Evolutionary conservation across 352 stramenopile genomes (phyloP), one percentile per base, ranked within the genome.

Genomic region (Poterioochromonas sp.): DNA sequence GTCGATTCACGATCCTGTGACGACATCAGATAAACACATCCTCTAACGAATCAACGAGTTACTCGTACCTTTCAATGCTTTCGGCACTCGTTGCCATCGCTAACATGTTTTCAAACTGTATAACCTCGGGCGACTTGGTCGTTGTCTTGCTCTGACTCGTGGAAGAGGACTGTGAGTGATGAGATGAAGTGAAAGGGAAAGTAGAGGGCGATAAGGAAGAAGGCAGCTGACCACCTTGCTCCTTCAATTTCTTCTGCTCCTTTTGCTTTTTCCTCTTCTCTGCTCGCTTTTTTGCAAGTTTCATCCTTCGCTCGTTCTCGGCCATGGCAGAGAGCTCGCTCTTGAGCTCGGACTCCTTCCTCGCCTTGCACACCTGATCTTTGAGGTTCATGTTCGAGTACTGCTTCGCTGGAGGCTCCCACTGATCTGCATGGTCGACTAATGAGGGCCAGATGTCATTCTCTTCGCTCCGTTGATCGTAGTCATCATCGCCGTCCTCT

Each of bases 191-290:
- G n/a, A n/a, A n/a, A n/a, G n/a, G n/a, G n/a, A n/a, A n/a, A n/a
- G n/a, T n/a, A n/a, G n/a, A n/a, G n/a, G n/a, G n/a, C n/a, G n/a
- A n/a, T n/a, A n/a, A n/a, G n/a, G n/a, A n/a, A n/a, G n/a, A n/a
- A n/a, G n/a, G n/a, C n/a, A n/a, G n/a, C n/a, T n/a, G n/a, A n/a
- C n/a, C n/a, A n/a, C n/a, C n/a, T n/a, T n/a, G n/a, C n/a, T n/a
- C n/a, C n/a, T n/a, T n/a, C n/a, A n/a, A n/a, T n/a, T n/a, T 65
- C 29, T 68, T 47, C 47, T 68, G 49, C 34, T 78, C 71, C 32
- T 78, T 78, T 35, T 78, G 71, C 32, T 78, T 78, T 29, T 39
- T 11, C 32, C 47, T 3, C 71, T 78, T 78, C 5, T 78, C 71
- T 37, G 71, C 71, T 22, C 71, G 71, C 39, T 78, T 78, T 53